Conservation (phyloP, 73 alveolate genomes). For the Paramecium pentaurelia region DNA sequence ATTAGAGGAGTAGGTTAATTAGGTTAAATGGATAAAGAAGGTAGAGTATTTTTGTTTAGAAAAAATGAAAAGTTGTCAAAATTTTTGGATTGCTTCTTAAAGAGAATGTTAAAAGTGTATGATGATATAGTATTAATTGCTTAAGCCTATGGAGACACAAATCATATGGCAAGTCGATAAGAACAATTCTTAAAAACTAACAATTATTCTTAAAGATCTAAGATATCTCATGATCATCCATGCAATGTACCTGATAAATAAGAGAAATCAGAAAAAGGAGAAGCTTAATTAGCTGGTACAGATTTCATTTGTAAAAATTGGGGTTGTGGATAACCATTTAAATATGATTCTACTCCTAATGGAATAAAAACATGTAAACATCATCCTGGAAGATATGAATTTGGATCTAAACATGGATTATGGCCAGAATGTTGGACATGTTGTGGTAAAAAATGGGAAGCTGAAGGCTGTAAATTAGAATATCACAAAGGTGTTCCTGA, state of each 20-base stretch:
- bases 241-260: constrained; percentile 70
- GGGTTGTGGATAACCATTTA: constrained; percentile 90
- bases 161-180: constrained; percentile 67
- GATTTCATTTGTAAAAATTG: constrained; percentile 63
- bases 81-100: constrained; percentile 20
- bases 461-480: constrained; percentile 90
- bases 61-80: constrained; percentile 65
- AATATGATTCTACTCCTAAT: constrained; percentile 71
- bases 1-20: constrained; percentile 91
- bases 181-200: constrained; percentile 57
- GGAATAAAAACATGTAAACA: constrained; percentile 76
- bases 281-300: neutral
- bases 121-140: constrained; percentile 84
- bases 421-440: constrained; percentile 99
- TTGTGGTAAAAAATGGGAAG: constrained; percentile 95
- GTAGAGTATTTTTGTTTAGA: constrained; percentile 88
- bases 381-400: constrained; percentile 96
- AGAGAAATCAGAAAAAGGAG: constrained; percentile 53
- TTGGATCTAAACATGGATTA: constrained; percentile 94
- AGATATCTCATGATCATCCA: constrained; percentile 66
- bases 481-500: constrained; percentile 90
- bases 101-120: constrained; percentile 50
- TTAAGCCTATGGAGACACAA: constrained; percentile 88
- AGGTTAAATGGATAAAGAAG: constrained; percentile 80
- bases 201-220: constrained; percentile 59